Conservation (phyloP, 1,139 yeast genomes). For the Pichia sp. region DNA sequence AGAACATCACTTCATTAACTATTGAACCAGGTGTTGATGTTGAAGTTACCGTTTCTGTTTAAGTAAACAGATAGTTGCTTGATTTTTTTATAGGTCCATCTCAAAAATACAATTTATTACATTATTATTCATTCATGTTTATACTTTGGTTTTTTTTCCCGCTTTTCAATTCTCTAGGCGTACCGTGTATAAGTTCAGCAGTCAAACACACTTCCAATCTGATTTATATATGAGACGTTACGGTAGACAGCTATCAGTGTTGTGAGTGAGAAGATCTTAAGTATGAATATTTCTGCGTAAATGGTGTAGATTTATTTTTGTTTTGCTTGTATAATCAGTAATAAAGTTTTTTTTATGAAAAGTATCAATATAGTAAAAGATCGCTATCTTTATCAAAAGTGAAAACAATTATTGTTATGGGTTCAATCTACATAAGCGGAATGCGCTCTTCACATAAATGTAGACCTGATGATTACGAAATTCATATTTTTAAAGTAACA, state of each 20-base stretch:
- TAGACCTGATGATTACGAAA: too few species aligned
- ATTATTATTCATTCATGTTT: neutral
- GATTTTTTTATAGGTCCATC: neutral
- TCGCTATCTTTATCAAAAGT: too few species aligned
- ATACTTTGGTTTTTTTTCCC: conserved; percentile 3
- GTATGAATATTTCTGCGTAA: neutral
- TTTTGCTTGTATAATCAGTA: neutral
- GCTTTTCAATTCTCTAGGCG: conserved; percentile 51
- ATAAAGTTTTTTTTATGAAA: too few species aligned
- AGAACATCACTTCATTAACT: conserved; percentile 92
- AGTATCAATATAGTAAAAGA: too few species aligned
- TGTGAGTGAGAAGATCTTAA: neutral
- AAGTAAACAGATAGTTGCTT: conserved; percentile 12
- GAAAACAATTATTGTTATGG: too few species aligned
- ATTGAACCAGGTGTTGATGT: conserved; percentile 66
- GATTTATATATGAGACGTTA: conserved; percentile 43
- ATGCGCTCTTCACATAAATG: too few species aligned
- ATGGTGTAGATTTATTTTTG: neutral
- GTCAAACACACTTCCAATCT: conserved; percentile 15
- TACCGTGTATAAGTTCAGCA: conserved; percentile 39
- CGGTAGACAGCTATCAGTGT: conserved; percentile 52
- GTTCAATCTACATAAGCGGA: too few species aligned
- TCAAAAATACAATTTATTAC: neutral
- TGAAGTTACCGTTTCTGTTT: conserved; percentile 42
- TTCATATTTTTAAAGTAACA: too few species aligned